Percentiles rank a stretch among this genome's conserved stretches.
These are phyloP conservation scores for Alternaria viburni DNA, from an alignment of 2,329 filamentous ascomycete species.

Conservation along the genomic window DNA sequence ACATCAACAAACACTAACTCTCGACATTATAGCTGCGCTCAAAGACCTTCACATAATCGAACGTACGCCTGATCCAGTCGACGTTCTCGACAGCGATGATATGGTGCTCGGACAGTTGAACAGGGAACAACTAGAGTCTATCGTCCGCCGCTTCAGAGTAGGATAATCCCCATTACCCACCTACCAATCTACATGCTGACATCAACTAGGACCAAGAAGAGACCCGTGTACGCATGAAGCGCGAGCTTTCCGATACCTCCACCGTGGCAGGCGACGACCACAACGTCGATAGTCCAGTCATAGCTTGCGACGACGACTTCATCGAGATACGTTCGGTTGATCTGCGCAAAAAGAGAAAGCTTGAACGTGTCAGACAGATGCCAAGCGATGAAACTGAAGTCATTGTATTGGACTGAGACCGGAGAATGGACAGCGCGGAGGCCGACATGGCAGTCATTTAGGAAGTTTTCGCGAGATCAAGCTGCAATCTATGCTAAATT, in stretches of 20 bases:
- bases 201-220: not conserved
- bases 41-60: conserved; percentile 40
- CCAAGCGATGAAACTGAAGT: conserved; percentile 2
- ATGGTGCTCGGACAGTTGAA: conserved; percentile 5
- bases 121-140: conserved; percentile 9
- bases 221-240: conserved; percentile 1
- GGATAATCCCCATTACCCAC: not conserved
- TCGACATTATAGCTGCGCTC: conserved; percentile 14
- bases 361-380: not conserved
- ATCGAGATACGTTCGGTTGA: conserved; percentile 1
- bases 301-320: not conserved
- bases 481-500: not conserved
- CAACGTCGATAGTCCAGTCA: not conserved
- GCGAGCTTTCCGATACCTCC: conserved; percentile 3
- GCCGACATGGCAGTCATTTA: not conserved
- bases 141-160: conserved; percentile 6
- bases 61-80: conserved; percentile 25
- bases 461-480: not conserved
- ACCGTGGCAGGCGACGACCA: conserved; percentile 3
- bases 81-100: conserved; percentile 6
- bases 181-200: not conserved
- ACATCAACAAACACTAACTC: not conserved
- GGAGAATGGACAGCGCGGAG: not conserved
- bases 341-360: conserved; percentile 1
- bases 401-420: conserved; percentile 2